Percentiles rank a stretch among this genome's conserved stretches.
Evolutionary conservation across 345 rosid genomes (phyloP).

Genomic region (Eucalyptus regnans): DNA sequence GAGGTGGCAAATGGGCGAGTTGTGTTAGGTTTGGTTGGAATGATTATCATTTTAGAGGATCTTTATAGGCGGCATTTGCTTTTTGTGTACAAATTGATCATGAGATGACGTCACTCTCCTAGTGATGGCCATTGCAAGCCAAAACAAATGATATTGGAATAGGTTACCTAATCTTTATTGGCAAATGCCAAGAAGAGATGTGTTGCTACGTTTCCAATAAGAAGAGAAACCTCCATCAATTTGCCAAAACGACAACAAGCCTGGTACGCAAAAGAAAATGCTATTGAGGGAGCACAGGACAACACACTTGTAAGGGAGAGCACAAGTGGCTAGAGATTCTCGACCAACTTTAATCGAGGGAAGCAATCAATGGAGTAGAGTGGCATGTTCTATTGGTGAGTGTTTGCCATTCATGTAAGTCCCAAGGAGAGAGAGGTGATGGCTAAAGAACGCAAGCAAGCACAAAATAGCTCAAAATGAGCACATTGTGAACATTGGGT

Average conservation of each 20-base stretch:
- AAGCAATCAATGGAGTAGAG: neutral
- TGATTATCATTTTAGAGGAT: neutral
- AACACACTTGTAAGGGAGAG: neutral
- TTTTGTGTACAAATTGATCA: neutral
- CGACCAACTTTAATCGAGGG: neutral
- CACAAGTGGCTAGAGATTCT: neutral
- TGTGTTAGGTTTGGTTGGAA: neutral
- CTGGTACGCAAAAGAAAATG: neutral
- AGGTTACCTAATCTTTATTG: neutral
- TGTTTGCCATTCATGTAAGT: neutral
- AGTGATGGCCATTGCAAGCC: neutral
- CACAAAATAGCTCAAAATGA: neutral
- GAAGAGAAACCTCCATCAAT: neutral
- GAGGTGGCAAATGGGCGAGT: no score
- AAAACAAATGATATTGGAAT: neutral
- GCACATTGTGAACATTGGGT: neutral
- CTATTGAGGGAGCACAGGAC: neutral
- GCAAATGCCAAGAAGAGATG: neutral
- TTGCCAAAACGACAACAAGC: neutral
- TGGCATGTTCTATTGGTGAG: neutral
- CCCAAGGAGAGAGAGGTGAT: neutral
- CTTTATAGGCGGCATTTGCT: neutral
- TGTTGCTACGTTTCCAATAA: neutral
- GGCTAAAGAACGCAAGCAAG: neutral
- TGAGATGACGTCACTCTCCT: neutral